phyloP scores from a whole-genome alignment of 2,329 filamentous ascomycete genomes.

The Metarhizium humberi region DNA sequence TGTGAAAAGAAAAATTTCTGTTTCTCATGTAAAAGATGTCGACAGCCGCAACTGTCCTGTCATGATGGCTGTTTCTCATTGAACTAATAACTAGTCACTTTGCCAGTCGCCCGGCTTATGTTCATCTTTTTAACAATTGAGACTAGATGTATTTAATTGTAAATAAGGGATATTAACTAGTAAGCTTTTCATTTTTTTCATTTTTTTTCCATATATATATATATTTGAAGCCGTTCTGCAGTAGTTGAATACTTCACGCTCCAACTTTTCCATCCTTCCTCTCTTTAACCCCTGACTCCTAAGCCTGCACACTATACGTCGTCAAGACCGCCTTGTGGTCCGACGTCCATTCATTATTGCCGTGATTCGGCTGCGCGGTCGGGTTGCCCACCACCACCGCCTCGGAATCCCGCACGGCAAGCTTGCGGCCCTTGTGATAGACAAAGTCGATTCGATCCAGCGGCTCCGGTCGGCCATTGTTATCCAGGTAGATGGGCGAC shows the following conservation, averaged over 20 bases:
- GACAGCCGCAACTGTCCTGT: too few species aligned
- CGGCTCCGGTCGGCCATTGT: slow-evolving; percentile 22
- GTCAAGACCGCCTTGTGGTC: slow-evolving; percentile 17
- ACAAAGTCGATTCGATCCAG: slow-evolving; percentile 31
- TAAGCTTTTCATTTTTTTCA: too few species aligned
- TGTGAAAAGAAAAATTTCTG: too few species aligned
- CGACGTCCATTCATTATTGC: slow-evolving; percentile 29
- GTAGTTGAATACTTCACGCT: neutral
- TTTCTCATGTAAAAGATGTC: too few species aligned
- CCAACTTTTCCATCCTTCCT: neutral
- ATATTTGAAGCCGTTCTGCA: too few species aligned
- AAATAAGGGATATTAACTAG: too few species aligned
- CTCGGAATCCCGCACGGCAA: slow-evolving; percentile 14
- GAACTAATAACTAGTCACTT: too few species aligned
- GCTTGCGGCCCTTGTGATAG: slow-evolving; percentile 24
- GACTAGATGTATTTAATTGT: too few species aligned
- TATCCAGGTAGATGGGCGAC: slow-evolving; percentile 26
- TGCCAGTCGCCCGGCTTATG: too few species aligned
- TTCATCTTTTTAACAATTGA: too few species aligned
- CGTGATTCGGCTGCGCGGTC: slow-evolving; percentile 18
- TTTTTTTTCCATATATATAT: too few species aligned
- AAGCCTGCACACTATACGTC: neutral
- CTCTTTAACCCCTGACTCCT: neutral
- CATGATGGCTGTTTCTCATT: too few species aligned
- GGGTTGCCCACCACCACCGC: slow-evolving; percentile 22